Evolutionary conservation across 2,329 filamentous ascomycete genomes (phyloP).

Genomic region (Exophiala dermatitidis): DNA sequence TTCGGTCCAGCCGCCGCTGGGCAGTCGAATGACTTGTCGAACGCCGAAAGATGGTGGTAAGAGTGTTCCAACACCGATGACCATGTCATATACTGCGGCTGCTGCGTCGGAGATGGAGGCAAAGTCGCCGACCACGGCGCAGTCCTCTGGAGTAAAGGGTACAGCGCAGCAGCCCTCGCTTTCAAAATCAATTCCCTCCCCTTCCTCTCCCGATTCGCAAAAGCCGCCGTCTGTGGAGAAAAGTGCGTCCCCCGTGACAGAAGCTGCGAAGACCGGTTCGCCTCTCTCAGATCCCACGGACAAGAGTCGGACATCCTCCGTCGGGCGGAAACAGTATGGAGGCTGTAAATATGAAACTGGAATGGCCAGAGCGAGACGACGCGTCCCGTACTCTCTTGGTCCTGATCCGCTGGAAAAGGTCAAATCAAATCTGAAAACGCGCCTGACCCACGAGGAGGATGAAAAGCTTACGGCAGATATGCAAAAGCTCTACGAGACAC

Average conservation of each 20-base stretch:
- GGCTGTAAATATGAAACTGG: constrained; percentile 86
- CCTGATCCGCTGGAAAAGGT: constrained; percentile 63
- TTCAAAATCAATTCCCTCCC: constrained; percentile 87
- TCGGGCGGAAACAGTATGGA: constrained; percentile 58
- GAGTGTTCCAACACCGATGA: constrained; percentile 16
- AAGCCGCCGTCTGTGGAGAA: constrained; percentile 72
- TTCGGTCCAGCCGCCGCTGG: not conserved
- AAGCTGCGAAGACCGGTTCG: constrained; percentile 66
- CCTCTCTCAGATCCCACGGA: constrained; percentile 88
- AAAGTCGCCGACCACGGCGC: not conserved
- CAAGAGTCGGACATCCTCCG: constrained; percentile 66
- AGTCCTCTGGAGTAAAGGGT: not conserved
- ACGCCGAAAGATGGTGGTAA: constrained; percentile 21
- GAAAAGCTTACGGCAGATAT: constrained; percentile 72
- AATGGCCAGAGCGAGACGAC: constrained; percentile 68
- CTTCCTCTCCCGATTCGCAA: constrained; percentile 61
- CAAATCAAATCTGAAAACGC: constrained; percentile 62
- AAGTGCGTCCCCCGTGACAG: constrained; percentile 75
- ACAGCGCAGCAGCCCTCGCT: constrained; percentile 36
- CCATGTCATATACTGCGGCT: constrained; percentile 11
- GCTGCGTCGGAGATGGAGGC: constrained; percentile 11
- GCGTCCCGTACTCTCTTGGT: constrained; percentile 90
- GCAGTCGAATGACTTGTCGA: constrained; percentile 18
- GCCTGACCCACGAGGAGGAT: constrained; percentile 65
- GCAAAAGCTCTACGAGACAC: constrained; percentile 71